Evolutionary conservation across 306 rosid species (phyloP), one percentile per base, ranked within the genome.

Genomic region (Cucurbita pepo): DNA sequence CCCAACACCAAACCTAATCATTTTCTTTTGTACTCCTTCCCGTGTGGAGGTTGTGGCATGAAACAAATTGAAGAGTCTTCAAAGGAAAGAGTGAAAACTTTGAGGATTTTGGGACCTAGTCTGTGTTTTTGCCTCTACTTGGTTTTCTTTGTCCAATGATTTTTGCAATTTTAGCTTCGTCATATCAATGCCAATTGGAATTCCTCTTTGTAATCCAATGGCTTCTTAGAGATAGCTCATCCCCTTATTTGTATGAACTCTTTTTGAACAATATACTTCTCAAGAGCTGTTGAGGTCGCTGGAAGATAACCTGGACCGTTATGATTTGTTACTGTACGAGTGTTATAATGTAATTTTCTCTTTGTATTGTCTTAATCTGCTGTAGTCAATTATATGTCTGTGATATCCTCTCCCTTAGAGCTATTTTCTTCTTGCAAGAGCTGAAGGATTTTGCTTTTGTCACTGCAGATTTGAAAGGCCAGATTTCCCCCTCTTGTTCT

Each of bases 381-480:
- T 18, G 51, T 5, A 63, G 15, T 63, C 50, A 41, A 22, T 22
- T 44, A 66, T 38, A 65, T 66, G 40, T 44, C 38, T 64, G 37
- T 45, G 40, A 21, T 22, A 11, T 66, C 4, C 38, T 45, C 72
- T 45, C 55, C 34, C 56, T 44, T 34, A 44, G 55, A 25, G 72
- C 60, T 54, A 8, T 62, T 44, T 71, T 64, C 30, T 36, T 63
- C 53, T 44, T 45, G 72, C 19, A 66, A 66, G 72, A 44, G 72
- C 55, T 66, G 56, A 66, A 67, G 72, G 12, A 30, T 67, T 66
- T 67, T 47, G 25, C 69, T 30, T 72, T 80, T 77, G 73, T 78
- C 70, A 38, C 86, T 82, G 76, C 91, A 94, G 99, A 76, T 94
- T 94, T 78, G 87, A 85, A 83, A 91, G 99, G 75, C 85, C 90